Base-by-base conservation (phyloP, 1,139 yeast species). In the Candida tetrigidarum region DNA sequence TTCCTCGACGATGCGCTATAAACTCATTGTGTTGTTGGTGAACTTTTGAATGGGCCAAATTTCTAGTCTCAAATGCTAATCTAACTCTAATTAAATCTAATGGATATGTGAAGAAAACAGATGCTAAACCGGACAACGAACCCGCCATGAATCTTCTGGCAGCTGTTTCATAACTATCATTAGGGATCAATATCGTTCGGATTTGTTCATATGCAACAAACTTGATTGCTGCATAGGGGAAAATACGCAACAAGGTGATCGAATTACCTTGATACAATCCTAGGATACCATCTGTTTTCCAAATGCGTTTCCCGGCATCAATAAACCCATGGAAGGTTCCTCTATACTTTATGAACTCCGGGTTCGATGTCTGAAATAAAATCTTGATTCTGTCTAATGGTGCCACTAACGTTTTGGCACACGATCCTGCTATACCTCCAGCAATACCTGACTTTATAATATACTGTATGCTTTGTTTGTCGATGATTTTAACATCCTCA, bases 171-270 rank as follows among this genome's bases (percentile, higher is more conserved):
- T 83, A 79, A 10, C 69, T 68, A 47, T 81, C 84, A 44, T 77
- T 71, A 1, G 97, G 97, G 42, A 93, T 95, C 49, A 95, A 64
- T 1, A 88, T 48, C 11, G 88, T 76, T 50, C 99, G 69, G 43
- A 92, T 82, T 64, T 93, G 99, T 67, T 93, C 99, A 65, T 93
- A 93, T 4, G 96, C 92, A n/a, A 95, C 97, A 63, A 93, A 93
- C 63, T 93, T 95, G 59, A 93, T 88, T 12, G 97, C 96, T 3
- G 99, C 98, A 63, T 93, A 93, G 1, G 99, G 99, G 65, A 93
- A 93, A 7, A 93, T 90, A 50, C 99, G 75, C 37, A 92, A 64
- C 42, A 93, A 70, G 0, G 99, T 93, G 0, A 96, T 97, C 2
- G 96, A 87, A 64, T 93, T 99, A 30, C 99, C 99, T 58, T 92